Evolutionary conservation across 2,329 filamentous ascomycete genomes (phyloP).

Genomic region (Lachnum nothofagi): DNA sequence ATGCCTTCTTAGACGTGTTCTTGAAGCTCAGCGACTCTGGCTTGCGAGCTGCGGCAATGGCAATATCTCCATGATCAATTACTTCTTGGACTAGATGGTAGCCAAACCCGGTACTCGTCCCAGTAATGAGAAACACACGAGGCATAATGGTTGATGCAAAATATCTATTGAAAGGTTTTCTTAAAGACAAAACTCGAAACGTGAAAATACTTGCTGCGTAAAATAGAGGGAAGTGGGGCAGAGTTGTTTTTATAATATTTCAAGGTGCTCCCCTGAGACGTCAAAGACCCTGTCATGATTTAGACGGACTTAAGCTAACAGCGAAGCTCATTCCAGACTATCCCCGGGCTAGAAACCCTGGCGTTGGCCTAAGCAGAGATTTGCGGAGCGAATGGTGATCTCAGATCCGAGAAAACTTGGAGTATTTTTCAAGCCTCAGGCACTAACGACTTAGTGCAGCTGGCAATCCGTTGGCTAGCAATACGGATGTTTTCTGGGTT

Average conservation of each 20-base stretch:
- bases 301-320: constrained; percentile 4
- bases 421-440: no score
- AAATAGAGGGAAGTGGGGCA: constrained; percentile 1
- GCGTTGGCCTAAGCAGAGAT: no score
- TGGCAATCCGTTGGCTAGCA: no score
- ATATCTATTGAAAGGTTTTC: neutral
- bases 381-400: no score
- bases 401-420: neutral
- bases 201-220: neutral
- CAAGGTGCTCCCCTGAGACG: neutral
- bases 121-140: constrained; percentile 45
- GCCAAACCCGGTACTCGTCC: constrained; percentile 45
- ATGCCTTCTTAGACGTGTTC: constrained; percentile 30
- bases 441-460: no score
- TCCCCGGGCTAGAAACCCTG: no score
- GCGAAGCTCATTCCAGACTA: no score
- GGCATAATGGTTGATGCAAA: constrained; percentile 20
- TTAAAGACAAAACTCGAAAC: neutral
- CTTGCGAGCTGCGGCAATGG: constrained; percentile 43
- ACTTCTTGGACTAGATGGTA: constrained; percentile 37
- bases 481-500: no score
- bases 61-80: constrained; percentile 39
- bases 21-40: constrained; percentile 35
- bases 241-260: neutral
- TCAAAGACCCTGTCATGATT: neutral